phyloP scores from a whole-genome alignment of 2,329 filamentous ascomycete genomes.

The Tolypocladium ovalisporum region DNA sequence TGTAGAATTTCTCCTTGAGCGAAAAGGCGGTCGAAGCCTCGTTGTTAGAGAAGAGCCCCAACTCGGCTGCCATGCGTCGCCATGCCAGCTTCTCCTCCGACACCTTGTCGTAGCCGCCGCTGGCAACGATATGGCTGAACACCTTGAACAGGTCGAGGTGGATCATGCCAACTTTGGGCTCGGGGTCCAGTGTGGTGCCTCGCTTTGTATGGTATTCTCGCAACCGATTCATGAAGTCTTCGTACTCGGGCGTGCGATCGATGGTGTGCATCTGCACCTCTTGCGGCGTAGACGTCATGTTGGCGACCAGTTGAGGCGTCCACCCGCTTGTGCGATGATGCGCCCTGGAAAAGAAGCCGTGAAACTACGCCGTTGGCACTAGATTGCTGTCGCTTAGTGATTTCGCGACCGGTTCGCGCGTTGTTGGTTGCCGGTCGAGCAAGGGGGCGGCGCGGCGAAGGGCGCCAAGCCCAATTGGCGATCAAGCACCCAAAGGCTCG shows the following conservation, averaged over 20 bases:
- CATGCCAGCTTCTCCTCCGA: slow-evolving; percentile 77
- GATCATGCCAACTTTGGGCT: slow-evolving; percentile 69
- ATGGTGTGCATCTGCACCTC: slow-evolving; percentile 33
- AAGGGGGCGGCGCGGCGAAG: not conserved
- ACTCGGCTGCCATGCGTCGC: slow-evolving; percentile 67
- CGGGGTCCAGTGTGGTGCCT: slow-evolving; percentile 67
- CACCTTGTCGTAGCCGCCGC: slow-evolving; percentile 79
- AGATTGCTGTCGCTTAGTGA: not conserved
- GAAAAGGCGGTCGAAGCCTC: slow-evolving; percentile 76
- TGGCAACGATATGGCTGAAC: slow-evolving; percentile 64
- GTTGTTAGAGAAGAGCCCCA: slow-evolving; percentile 64
- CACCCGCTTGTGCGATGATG: not conserved
- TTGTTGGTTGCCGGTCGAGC: not conserved
- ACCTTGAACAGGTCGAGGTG: slow-evolving; percentile 69
- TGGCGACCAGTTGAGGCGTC: not conserved
- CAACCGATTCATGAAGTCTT: slow-evolving; percentile 66
- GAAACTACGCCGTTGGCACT: not conserved
- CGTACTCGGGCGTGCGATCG: slow-evolving; percentile 58
- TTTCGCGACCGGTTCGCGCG: not conserved
- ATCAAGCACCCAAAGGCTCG: not conserved
- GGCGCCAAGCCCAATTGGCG: not conserved
- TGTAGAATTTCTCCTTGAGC: slow-evolving; percentile 82
- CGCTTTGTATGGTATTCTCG: slow-evolving; percentile 66
- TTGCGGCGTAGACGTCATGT: slow-evolving; percentile 15
- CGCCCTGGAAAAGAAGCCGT: not conserved